Conservation (phyloP, 768 basidiomycete genomes). For the Macrolepiota fuliginosa region DNA sequence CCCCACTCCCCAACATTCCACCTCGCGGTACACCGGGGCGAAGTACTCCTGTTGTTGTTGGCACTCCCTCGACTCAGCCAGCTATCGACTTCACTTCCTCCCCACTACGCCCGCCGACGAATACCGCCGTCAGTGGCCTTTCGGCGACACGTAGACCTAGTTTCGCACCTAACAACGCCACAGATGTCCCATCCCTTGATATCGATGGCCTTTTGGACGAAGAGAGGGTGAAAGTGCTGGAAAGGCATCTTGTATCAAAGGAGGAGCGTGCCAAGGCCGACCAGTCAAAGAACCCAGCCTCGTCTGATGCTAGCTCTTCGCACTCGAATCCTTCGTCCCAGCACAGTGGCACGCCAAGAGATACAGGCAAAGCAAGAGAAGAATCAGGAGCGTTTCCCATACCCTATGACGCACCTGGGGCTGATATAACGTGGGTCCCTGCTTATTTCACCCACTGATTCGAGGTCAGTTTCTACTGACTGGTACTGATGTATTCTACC, state of each 20-base stretch:
- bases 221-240: conserved; percentile 79
- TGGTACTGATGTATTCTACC: conserved; percentile 5
- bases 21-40: conserved; percentile 28
- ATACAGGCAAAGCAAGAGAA: conserved; percentile 32
- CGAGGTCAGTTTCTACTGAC: background rate
- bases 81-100: conserved; percentile 10
- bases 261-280: conserved; percentile 52
- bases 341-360: background rate
- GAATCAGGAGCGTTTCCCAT: conserved; percentile 80
- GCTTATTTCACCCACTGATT: conserved; percentile 15
- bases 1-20: conserved; percentile 58
- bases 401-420: conserved; percentile 82
- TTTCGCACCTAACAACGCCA: conserved; percentile 18
- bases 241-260: conserved; percentile 76
- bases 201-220: conserved; percentile 71
- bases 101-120: background rate
- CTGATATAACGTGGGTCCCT: conserved; percentile 84
- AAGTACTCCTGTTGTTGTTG: conserved; percentile 14
- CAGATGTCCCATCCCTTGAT: conserved; percentile 31
- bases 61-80: conserved; percentile 10
- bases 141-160: conserved; percentile 25
- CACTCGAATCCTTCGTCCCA: conserved; percentile 6
- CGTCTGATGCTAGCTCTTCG: conserved; percentile 1
- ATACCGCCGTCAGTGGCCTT: conserved; percentile 27
- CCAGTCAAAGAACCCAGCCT: conserved; percentile 12